Conservation (phyloP, 1,284 basidiomycete genomes). For the Heterobasidion occidentale region DNA sequence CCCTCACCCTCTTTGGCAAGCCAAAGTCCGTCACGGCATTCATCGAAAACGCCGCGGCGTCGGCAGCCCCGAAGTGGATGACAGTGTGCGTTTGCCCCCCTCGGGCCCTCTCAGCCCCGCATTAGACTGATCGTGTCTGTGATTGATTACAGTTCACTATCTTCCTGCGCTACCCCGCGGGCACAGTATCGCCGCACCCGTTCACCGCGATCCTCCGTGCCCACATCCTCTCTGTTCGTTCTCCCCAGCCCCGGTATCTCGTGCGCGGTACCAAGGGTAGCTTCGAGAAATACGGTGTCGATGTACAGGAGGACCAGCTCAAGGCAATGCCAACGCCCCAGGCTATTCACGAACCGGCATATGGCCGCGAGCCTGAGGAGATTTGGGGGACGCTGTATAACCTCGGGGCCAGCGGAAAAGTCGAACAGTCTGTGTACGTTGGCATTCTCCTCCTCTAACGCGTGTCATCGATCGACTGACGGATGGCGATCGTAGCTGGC, state of each 20-base stretch:
- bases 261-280: constrained; percentile 66
- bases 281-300: constrained; percentile 71
- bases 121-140: neutral
- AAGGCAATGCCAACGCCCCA: constrained; percentile 43
- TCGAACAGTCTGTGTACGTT: constrained; percentile 42
- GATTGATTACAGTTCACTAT: constrained; percentile 50
- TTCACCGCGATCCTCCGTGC: constrained; percentile 65
- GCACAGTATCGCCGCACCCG: constrained; percentile 38
- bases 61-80: constrained; percentile 59
- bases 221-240: constrained; percentile 59
- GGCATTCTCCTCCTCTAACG: neutral
- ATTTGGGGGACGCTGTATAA: constrained; percentile 56
- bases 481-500: constrained; percentile 38
- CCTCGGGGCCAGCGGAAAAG: constrained; percentile 36
- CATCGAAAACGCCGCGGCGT: constrained; percentile 58
- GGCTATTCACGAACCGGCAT: constrained; percentile 30
- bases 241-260: constrained; percentile 62
- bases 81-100: constrained; percentile 38
- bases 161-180: constrained; percentile 49
- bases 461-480: neutral
- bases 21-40: constrained; percentile 66
- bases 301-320: constrained; percentile 71
- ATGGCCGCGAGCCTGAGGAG: constrained; percentile 43
- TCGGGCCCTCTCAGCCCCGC: neutral
- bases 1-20: constrained; percentile 68